Evolutionary conservation across 2,329 filamentous ascomycete genomes (phyloP), one percentile per base, ranked within the genome.

Genomic region (Dryadomyces sulphureus): DNA sequence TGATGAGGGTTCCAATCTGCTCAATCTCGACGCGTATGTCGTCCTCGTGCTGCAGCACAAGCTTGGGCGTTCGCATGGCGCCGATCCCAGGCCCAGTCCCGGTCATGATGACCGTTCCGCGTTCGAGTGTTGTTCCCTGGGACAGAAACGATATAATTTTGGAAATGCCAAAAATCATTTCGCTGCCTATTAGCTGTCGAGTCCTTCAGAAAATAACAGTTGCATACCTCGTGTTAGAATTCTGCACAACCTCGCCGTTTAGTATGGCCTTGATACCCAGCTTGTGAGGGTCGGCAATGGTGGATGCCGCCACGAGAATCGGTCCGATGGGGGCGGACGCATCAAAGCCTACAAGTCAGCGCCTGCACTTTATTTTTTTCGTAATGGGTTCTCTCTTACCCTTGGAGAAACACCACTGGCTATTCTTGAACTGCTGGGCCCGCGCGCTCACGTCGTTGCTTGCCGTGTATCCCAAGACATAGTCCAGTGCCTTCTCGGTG

Each of bases 81-180:
- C 67, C 67, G 17, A 69, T 65, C 21, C 67, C 65, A 0, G 61
- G 59, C 0, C 60, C 60, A 1, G 66, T 67, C 5, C 65, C 64
- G 1, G 62, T 65, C 56, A 65, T 60, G 40, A 66, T 62, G 19
- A 64, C 44, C 2, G 61, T 65, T 5, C 62, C 62, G n/a, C 56
- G 52, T 39, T 56, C 56, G 8, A 66, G 52, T 2, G 62, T 65
- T 4, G 59, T 65, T 12, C 63, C 61, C 41, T 62, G 59, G 2
- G 59, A 63, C 4, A 65, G 41, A 27, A 59, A 63, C 11, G 60
- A 52, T 35, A 65, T 59, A 7, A 57, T 59, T 34, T 62, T 55
- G 9, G 58, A 49, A 27, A 68, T 56, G n/a, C 54, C 50, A 48
- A 65, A 65, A 30, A 65, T 64, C 57, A 64, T 56, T 34, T 66